These are phyloP conservation scores for Macrolepiota fuliginosa DNA, from an alignment of 768 basidiomycete species.

Conservation along the genomic window DNA sequence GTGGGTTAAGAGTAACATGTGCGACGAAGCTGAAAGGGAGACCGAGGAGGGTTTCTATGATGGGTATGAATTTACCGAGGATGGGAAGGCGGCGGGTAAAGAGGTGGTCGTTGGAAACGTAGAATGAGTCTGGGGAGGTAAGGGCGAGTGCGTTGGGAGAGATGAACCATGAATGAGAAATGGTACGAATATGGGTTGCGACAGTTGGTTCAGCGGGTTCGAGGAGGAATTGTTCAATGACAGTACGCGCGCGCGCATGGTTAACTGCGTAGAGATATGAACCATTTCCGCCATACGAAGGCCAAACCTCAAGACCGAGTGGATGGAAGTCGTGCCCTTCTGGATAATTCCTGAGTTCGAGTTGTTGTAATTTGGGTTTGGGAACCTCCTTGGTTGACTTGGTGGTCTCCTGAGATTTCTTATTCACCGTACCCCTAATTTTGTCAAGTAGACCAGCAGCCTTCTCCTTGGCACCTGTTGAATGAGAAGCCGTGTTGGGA, in stretches of 20 bases:
- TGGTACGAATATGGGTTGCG: slow-evolving; percentile 58
- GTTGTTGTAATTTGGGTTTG: slow-evolving; percentile 29
- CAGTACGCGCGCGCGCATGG: slow-evolving; percentile 58
- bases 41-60: slow-evolving; percentile 52
- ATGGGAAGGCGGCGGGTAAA: slow-evolving; percentile 59
- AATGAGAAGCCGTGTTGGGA: neutral
- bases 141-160: slow-evolving; percentile 68
- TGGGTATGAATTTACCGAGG: slow-evolving; percentile 48
- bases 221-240: slow-evolving; percentile 67
- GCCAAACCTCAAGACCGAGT: slow-evolving; percentile 59
- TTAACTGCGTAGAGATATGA: slow-evolving; percentile 68
- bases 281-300: slow-evolving; percentile 41
- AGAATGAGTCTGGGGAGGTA: slow-evolving; percentile 66
- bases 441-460: slow-evolving; percentile 14
- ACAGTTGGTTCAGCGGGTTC: slow-evolving; percentile 38
- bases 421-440: slow-evolving; percentile 5
- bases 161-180: slow-evolving; percentile 55
- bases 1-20: slow-evolving; percentile 45
- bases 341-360: slow-evolving; percentile 54
- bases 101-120: slow-evolving; percentile 71
- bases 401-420: slow-evolving; percentile 3
- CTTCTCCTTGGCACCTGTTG: neutral
- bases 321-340: slow-evolving; percentile 65
- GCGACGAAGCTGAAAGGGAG: slow-evolving; percentile 61
- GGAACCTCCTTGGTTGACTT: slow-evolving; percentile 1